Percentiles rank a stretch among this genome's conserved stretches.
Conservation (phyloP, 106 monocot species). For the Xerophyta viscosa region DNA sequence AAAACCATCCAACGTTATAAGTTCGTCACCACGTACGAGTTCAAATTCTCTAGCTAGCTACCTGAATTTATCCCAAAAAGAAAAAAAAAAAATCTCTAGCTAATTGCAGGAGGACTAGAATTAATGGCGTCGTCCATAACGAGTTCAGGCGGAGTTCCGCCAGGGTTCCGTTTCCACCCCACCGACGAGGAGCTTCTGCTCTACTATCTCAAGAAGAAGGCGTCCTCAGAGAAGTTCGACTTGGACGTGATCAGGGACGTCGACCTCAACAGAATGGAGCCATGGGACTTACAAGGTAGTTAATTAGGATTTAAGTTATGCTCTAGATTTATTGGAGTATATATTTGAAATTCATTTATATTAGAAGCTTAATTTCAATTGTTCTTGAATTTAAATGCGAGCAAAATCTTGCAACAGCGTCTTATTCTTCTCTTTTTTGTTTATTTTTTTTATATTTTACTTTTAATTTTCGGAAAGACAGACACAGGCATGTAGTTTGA, state of each 20-base stretch:
- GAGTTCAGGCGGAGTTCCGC: slow-evolving; percentile 72
- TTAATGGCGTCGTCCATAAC: slow-evolving; percentile 36
- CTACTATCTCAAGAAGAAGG: slow-evolving; percentile 85
- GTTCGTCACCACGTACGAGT: slow-evolving; percentile 10
- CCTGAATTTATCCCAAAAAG: slow-evolving; percentile 8
- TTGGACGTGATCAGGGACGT: slow-evolving; percentile 90
- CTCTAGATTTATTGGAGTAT: too few species aligned
- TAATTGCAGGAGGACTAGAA: background rate
- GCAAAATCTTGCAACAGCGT: too few species aligned
- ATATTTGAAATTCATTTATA: too few species aligned
- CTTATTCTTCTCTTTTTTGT: too few species aligned
- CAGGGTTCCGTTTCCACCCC: slow-evolving; percentile 94
- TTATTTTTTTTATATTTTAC: too few species aligned
- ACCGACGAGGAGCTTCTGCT: slow-evolving; percentile 95
- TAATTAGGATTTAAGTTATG: too few species aligned
- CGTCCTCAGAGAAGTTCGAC: slow-evolving; percentile 85
- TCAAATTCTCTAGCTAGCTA: background rate
- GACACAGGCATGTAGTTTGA: too few species aligned
- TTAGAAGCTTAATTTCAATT: too few species aligned
- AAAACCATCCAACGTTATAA: too few species aligned
- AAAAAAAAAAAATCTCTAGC: background rate
- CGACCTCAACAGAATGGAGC: slow-evolving; percentile 92
- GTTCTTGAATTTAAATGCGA: too few species aligned
- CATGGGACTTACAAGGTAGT: slow-evolving; percentile 99
- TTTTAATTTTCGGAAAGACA: too few species aligned